Evolutionary conservation across 1,284 basidiomycete species (phyloP), one percentile per base, ranked within the genome.

Genomic region (Sporisorium scitamineum): DNA sequence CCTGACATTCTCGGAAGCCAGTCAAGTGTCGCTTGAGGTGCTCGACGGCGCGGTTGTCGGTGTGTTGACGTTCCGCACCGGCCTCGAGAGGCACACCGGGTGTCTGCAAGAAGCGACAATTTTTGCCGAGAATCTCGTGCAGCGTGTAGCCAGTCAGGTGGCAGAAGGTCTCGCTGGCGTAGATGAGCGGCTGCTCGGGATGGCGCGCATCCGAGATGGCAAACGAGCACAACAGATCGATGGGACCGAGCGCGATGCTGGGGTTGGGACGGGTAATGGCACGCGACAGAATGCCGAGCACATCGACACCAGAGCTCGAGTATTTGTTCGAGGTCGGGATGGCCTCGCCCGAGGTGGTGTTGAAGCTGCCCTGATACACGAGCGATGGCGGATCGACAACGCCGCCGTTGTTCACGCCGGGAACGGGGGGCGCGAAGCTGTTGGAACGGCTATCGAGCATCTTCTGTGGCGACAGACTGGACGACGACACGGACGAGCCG

Each of bases 201-300:
- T 92, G 88, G 14, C 92, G 90, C 20, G 91, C 89, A 84, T 97
- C 95, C 60, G 92, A 91, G 54, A 98, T 92, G 73, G 93, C 89
- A 85, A 98, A 97, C 10, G 93, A 90, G 83, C 93, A 95, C 3
- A 93, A 92, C 64, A 95, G 88, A 85, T 98, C 95, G 39, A 98
- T 93, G 0, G 95, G 94, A 10, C 95, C 95, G 20, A 97, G 89
- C 7, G 89, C 86, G 52, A 97, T 90, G 66, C 89, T 90, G 0
- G 93, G 94, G 77, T 92, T 89, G 0, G 91, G 90, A 2, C 95
- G 89, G 18, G 88, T 89, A 2, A 89, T 91, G 16, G 97, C 91
- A 13, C 93, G 89, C 5, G 91, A 89, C 24, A 98, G 88, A 41
- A 97, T 90, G 45, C 91, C 90, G 54, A 98, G 88, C 63, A 95